Evolutionary conservation across 2,329 filamentous ascomycete species (phyloP).

Genomic region (Claviceps cyperi): DNA sequence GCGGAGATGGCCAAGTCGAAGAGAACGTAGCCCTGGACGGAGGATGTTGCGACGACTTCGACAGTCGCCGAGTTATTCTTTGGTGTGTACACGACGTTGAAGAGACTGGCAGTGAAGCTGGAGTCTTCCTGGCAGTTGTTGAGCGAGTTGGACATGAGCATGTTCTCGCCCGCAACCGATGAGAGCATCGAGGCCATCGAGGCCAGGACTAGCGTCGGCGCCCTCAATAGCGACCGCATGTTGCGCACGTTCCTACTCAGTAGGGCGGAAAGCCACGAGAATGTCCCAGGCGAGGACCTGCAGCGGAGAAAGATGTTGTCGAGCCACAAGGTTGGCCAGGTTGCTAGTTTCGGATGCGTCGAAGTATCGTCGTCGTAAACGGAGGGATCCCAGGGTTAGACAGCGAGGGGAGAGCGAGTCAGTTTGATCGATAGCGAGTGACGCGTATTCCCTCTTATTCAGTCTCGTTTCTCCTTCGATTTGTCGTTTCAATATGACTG

Average conservation of each 20-base stretch:
- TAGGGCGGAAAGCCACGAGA: no score
- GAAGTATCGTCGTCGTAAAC: no score
- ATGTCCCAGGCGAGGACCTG: no score
- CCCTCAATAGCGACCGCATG: conserved; percentile 33
- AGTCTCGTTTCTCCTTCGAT: no score
- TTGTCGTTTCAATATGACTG: no score
- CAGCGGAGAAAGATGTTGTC: no score
- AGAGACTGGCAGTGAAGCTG: conserved; percentile 73
- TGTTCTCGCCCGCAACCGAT: conserved; percentile 42
- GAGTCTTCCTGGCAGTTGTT: conserved; percentile 75
- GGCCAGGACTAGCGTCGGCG: conserved; percentile 31
- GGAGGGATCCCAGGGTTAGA: no score
- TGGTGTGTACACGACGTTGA: conserved; percentile 71
- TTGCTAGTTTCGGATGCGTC: no score
- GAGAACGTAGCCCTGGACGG: conserved; percentile 66
- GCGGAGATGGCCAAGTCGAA: conserved; percentile 65
- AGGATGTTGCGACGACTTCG: conserved; percentile 66
- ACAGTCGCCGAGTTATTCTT: conserved; percentile 58
- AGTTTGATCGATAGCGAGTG: no score
- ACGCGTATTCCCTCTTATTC: no score
- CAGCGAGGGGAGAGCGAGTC: no score
- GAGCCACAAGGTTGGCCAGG: no score
- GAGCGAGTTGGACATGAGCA: conserved; percentile 71
- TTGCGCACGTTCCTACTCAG: conserved; percentile 8
- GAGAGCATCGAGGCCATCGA: conserved; percentile 28